Evolutionary conservation across 2,329 filamentous ascomycete genomes (phyloP).

Genomic region (Periconia macrospinosa): DNA sequence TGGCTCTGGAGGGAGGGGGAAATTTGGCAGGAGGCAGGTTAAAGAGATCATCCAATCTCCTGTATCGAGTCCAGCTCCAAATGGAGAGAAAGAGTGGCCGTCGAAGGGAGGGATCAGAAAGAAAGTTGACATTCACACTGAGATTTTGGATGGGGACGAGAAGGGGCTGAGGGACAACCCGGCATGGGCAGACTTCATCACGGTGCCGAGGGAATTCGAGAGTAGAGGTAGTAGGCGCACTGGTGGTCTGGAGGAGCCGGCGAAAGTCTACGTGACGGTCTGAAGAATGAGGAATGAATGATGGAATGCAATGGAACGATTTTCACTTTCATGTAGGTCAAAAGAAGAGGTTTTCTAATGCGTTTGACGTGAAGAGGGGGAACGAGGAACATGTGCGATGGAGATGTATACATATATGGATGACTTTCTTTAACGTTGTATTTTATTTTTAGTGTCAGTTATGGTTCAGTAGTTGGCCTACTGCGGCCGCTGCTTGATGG

Average conservation of each 20-base stretch:
- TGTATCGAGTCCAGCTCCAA: not conserved
- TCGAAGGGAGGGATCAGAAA: not conserved
- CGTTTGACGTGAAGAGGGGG: not conserved
- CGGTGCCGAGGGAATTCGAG: slow-evolving; percentile 34
- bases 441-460: not conserved
- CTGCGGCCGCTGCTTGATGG: not conserved
- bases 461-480: not conserved
- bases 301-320: not conserved
- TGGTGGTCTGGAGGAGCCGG: slow-evolving; percentile 15
- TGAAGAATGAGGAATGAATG: slow-evolving; percentile 5
- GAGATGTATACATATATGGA: not conserved
- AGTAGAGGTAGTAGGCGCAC: slow-evolving; percentile 18
- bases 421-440: not conserved
- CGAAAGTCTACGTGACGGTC: slow-evolving; percentile 16
- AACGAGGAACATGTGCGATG: not conserved
- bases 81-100: not conserved
- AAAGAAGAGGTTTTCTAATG: not conserved
- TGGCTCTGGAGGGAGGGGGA: not conserved
- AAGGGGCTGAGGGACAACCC: slow-evolving; percentile 15
- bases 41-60: slow-evolving; percentile 1
- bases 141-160: slow-evolving; percentile 7
- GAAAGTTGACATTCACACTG: not conserved
- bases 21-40: slow-evolving; percentile 8
- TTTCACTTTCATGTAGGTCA: not conserved
- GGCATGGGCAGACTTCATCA: slow-evolving; percentile 38